Conservation (phyloP, 371 early-diverging fungal genomes). For the Syncephalastrum racemosum region DNA sequence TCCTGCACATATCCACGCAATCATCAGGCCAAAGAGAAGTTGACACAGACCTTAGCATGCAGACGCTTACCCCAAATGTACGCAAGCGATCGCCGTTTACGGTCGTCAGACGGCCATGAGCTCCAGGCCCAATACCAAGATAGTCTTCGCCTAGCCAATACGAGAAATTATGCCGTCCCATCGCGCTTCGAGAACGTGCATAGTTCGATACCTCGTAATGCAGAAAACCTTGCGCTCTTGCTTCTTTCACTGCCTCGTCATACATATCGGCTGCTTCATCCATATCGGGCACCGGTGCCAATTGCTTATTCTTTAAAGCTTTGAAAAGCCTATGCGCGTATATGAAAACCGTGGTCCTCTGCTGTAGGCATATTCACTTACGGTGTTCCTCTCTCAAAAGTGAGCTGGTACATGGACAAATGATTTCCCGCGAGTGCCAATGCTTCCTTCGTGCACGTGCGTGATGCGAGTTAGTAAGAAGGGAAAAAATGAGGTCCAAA, state of each 20-base stretch:
- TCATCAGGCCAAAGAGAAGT: slow-evolving; percentile 1
- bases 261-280: slow-evolving; percentile 77
- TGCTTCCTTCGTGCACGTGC: slow-evolving; percentile 26
- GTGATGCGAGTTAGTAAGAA: not conserved
- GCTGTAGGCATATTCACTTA: slow-evolving; percentile 19
- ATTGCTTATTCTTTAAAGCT: slow-evolving; percentile 36
- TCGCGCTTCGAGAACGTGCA: slow-evolving; percentile 38
- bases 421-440: slow-evolving; percentile 64
- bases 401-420: slow-evolving; percentile 83
- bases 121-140: slow-evolving; percentile 84
- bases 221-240: slow-evolving; percentile 50
- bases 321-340: slow-evolving; percentile 49
- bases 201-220: slow-evolving; percentile 92
- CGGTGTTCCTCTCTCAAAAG: slow-evolving; percentile 83
- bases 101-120: slow-evolving; percentile 73
- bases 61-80: slow-evolving; percentile 56
- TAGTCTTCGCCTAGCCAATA: slow-evolving; percentile 88
- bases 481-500: not conserved
- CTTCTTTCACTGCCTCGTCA: slow-evolving; percentile 58
- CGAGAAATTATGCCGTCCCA: slow-evolving; percentile 74
- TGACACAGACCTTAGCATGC: not conserved
- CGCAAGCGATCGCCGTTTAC: slow-evolving; percentile 35
- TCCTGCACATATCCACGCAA: slow-evolving; percentile 29
- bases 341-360: not conserved
- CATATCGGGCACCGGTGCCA: slow-evolving; percentile 40